Evolutionary conservation across 2,329 filamentous ascomycete species (phyloP), one percentile per base, ranked within the genome.

Genomic region (Mycogone perniciosa): DNA sequence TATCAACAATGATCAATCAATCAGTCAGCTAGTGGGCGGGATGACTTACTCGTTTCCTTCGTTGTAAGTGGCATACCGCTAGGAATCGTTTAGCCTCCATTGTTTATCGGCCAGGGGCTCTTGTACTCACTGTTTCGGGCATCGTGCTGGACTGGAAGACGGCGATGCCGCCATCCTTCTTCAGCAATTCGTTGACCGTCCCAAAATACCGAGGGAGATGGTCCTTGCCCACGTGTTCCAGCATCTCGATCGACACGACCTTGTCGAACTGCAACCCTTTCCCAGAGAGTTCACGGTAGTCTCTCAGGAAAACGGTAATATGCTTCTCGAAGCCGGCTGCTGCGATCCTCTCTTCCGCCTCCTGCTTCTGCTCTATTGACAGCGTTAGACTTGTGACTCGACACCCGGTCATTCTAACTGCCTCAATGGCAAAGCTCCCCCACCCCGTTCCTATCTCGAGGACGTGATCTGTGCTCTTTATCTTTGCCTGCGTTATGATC

Each of bases 101-200:
- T 38, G 11, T 38, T 38, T 10, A 34, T 20, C 20, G 20, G 20
- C 20, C 20, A 20, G 20, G 20, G 34, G 34, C 34, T 37, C 34
- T 9, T 38, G 44, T 4, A 44, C 44, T 30, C 7, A 46, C 44
- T 38, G 76, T 71, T 61, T 89, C 84, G 0, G 85, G 85, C 78
- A 88, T 88, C 2, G 86, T 89, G 61, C 88, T 89, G 66, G 85
- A 88, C 64, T 89, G 86, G 64, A 89, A 87, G 43, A 85, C 79
- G 6, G 81, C 84, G 41, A 88, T 77, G 1, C 84, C 81, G 3
- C 81, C 82, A 11, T 84, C 74, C 44, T 73, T 75, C 65, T 89
- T 88, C 40, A 89, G 65, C 31, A 88, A 64, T 51, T 72, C 71
- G 58, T 88, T 71, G 46, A 89, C 73, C 56, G 78, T 80, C 13